Conservation (phyloP, 345 rosid species). For the Eutrema japonicum region DNA sequence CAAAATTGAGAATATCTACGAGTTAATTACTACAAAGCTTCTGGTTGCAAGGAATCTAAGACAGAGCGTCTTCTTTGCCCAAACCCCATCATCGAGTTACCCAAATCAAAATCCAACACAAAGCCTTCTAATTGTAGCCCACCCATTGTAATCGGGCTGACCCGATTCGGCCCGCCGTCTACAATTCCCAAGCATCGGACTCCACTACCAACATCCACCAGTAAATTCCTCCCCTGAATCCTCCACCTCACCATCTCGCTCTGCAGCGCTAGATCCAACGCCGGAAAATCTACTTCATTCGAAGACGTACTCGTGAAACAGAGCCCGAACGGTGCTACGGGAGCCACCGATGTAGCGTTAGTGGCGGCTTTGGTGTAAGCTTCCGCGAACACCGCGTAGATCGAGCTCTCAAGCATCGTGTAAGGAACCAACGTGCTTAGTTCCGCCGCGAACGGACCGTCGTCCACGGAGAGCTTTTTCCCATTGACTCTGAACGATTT, state of each 20-base stretch:
- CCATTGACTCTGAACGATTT: constrained; percentile 64
- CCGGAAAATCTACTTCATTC: constrained; percentile 49
- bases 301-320: constrained; percentile 47
- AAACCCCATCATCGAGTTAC: constrained; percentile 69
- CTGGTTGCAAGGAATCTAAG: constrained; percentile 11
- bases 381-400: constrained; percentile 49
- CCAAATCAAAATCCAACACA: constrained; percentile 67
- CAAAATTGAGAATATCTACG: constrained; percentile 38
- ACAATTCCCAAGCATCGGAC: constrained; percentile 71
- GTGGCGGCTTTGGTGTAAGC: constrained; percentile 56
- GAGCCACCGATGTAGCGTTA: constrained; percentile 48
- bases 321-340: constrained; percentile 61
- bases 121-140: constrained; percentile 79
- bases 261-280: constrained; percentile 70
- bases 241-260: constrained; percentile 95
- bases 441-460: constrained; percentile 44
- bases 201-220: constrained; percentile 59
- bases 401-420: constrained; percentile 62
- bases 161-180: constrained; percentile 60
- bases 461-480: constrained; percentile 43
- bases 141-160: constrained; percentile 58
- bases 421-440: constrained; percentile 72
- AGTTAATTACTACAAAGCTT: constrained; percentile 27
- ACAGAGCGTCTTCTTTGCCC: constrained; percentile 47
- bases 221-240: constrained; percentile 54